A percentile compares a stretch with the other conserved stretches of the same genome.
Conservation (phyloP, 345 rosid species). For the Clarkia xantiana region DNA sequence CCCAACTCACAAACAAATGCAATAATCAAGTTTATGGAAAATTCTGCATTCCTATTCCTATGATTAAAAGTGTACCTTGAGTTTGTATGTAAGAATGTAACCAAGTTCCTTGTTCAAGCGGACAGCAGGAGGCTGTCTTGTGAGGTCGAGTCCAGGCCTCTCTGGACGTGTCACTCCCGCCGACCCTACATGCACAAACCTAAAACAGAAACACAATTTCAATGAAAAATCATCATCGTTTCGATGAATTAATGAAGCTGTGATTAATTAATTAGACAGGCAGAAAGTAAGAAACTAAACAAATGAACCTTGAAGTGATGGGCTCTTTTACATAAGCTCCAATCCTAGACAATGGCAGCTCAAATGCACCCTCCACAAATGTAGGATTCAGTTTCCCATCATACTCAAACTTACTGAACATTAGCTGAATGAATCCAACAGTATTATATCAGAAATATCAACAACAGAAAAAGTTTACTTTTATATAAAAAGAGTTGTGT, state of each 20-base stretch:
- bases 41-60: background rate
- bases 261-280: background rate
- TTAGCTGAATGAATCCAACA: conserved; percentile 41
- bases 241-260: background rate
- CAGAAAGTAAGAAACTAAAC: background rate
- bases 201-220: conserved; percentile 9
- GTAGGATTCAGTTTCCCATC: conserved; percentile 88
- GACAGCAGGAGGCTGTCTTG: conserved; percentile 93
- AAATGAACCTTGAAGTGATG: conserved; percentile 59
- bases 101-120: conserved; percentile 90
- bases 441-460: conserved; percentile 1
- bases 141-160: conserved; percentile 85
- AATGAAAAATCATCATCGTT: too few relatives aligned
- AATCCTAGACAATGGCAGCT: conserved; percentile 64
- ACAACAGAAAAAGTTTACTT: background rate
- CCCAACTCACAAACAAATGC: too few relatives aligned
- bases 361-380: conserved; percentile 71
- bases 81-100: conserved; percentile 71
- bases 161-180: conserved; percentile 96
- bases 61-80: conserved; percentile 40
- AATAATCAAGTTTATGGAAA: background rate
- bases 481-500: background rate
- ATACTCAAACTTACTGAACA: conserved; percentile 95
- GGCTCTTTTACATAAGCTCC: conserved; percentile 61
- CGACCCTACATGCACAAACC: conserved; percentile 88